These are phyloP conservation scores for Penicillium waksmanii DNA, from an alignment of 495 filamentous ascomycete species.

Conservation along the genomic window DNA sequence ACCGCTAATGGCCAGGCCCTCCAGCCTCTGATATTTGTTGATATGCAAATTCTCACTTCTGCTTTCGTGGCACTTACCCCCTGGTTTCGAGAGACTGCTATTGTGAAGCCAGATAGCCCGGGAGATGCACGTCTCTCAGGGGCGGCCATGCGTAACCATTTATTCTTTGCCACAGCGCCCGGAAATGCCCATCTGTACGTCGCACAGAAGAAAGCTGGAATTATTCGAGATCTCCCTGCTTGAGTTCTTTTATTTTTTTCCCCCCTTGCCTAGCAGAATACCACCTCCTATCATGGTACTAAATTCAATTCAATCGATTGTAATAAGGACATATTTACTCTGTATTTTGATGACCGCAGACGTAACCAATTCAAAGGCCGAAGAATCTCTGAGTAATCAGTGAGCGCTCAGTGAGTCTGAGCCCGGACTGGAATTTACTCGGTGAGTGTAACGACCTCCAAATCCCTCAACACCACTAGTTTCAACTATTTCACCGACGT, in stretches of 20 bases:
- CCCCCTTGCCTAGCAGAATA: too few species aligned
- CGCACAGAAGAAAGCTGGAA: conserved; percentile 10
- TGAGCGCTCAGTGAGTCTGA: too few species aligned
- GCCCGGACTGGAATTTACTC: neutral
- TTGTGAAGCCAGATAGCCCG: neutral
- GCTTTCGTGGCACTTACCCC: neutral
- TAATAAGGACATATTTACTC: too few species aligned
- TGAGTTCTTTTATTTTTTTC: neutral
- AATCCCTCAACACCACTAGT: conserved; percentile 20
- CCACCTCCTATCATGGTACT: neutral
- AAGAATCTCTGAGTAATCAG: too few species aligned
- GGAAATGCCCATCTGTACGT: conserved; percentile 10
- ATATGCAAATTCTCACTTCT: conserved; percentile 8
- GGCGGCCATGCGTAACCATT: conserved; percentile 4
- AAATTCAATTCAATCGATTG: too few species aligned
- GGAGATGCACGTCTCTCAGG: conserved; percentile 4
- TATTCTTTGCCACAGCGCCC: conserved; percentile 9
- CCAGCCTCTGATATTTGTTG: too few species aligned
- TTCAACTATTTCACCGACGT: conserved; percentile 6
- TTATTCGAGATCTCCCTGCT: neutral
- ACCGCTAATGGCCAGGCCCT: too few species aligned
- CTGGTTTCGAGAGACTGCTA: conserved; percentile 6
- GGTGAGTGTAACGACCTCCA: too few species aligned
- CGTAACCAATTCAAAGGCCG: too few species aligned
- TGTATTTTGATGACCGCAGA: too few species aligned